These are phyloP conservation scores for Inga laurina DNA, from an alignment of 306 rosid genomes.

Conservation along the genomic window DNA sequence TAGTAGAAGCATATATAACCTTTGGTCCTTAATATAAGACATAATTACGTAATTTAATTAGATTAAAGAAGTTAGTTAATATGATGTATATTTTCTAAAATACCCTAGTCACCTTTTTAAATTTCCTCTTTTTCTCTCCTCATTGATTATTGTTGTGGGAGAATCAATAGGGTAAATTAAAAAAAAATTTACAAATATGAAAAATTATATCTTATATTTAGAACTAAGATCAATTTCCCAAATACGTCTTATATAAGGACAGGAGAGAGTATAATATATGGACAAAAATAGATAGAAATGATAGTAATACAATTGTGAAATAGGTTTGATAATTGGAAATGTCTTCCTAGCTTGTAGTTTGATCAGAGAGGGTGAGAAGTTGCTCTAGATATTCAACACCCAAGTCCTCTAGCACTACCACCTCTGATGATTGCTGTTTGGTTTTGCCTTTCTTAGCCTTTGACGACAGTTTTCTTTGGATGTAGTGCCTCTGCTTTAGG, in stretches of 20 bases:
- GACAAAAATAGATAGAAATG: background rate
- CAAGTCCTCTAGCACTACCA: slow-evolving; percentile 4
- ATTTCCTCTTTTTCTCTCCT: too few relatives aligned
- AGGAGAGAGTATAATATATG: background rate
- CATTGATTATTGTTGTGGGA: too few relatives aligned
- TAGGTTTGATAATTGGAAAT: background rate
- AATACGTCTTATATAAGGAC: too few relatives aligned
- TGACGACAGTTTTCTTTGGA: background rate
- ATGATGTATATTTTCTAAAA: too few relatives aligned
- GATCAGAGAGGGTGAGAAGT: background rate
- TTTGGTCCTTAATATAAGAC: too few relatives aligned
- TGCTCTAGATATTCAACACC: slow-evolving; percentile 10
- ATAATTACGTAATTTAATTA: too few relatives aligned
- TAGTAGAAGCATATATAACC: background rate
- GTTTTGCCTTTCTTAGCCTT: background rate
- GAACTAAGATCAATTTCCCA: too few relatives aligned
- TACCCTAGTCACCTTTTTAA: too few relatives aligned
- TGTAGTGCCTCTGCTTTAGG: slow-evolving; percentile 39
- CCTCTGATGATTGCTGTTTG: background rate
- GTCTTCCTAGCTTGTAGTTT: background rate
- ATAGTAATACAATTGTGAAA: background rate
- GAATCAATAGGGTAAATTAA: too few relatives aligned
- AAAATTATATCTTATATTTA: too few relatives aligned
- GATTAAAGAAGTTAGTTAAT: too few relatives aligned
- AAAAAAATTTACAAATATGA: too few relatives aligned